These are phyloP conservation scores for Diaporthe capsici DNA, from an alignment of 2,329 filamentous ascomycete genomes.

Conservation along the genomic window DNA sequence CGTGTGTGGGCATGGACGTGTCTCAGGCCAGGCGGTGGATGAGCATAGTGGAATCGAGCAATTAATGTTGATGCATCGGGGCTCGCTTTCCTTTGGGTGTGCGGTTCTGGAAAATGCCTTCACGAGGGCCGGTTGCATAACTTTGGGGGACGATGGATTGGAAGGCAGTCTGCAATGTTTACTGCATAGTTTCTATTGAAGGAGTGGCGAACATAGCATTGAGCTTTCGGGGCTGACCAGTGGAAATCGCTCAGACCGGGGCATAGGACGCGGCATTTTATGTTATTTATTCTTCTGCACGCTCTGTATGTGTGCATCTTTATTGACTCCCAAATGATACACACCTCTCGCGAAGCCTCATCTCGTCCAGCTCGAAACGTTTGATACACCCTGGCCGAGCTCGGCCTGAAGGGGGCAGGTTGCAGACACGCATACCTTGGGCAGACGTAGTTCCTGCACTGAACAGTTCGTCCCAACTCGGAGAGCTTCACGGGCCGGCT, in stretches of 20 bases:
- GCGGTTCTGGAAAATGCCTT: constrained; percentile 37
- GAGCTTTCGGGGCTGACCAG: constrained; percentile 19
- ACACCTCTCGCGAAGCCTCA: not conserved
- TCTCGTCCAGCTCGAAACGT: not conserved
- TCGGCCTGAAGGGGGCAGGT: not conserved
- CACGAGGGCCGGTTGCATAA: constrained; percentile 39
- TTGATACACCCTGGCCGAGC: not conserved
- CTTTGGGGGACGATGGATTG: constrained; percentile 30
- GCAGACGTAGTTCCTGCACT: not conserved
- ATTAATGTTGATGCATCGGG: constrained; percentile 22
- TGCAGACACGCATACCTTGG: not conserved
- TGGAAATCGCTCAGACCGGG: constrained; percentile 9
- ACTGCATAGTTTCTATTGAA: constrained; percentile 34
- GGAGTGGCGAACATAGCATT: constrained; percentile 32
- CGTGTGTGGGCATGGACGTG: not conserved
- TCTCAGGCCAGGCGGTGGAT: constrained; percentile 15
- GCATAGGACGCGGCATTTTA: constrained; percentile 32
- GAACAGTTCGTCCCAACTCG: not conserved
- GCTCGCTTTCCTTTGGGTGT: constrained; percentile 22
- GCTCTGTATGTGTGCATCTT: constrained; percentile 38
- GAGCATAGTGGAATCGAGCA: constrained; percentile 17
- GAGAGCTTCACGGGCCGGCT: not conserved
- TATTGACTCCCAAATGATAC: constrained; percentile 13
- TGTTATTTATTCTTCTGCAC: constrained; percentile 28
- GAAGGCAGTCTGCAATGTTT: constrained; percentile 38